phyloP scores from a whole-genome alignment of 495 filamentous ascomycete genomes.

The Xylaria bambusicola region DNA sequence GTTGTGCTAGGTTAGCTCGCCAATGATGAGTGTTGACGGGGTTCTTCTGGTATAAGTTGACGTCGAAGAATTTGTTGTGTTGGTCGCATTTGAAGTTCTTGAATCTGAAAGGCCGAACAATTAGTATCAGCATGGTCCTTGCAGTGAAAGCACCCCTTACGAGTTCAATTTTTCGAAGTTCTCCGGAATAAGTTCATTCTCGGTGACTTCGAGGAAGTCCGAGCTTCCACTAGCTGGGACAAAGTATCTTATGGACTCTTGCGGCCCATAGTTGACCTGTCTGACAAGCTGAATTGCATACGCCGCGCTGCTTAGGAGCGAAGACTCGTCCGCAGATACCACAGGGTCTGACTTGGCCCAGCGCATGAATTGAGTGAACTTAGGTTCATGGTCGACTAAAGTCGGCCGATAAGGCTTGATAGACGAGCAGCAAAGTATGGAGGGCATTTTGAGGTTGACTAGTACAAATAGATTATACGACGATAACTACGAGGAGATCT shows the following conservation, averaged over 20 bases:
- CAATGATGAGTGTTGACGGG: slow-evolving; percentile 42
- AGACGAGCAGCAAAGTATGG: slow-evolving; percentile 16
- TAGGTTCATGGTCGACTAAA: slow-evolving; percentile 26
- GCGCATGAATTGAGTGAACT: slow-evolving; percentile 31
- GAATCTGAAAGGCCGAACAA: slow-evolving; percentile 18
- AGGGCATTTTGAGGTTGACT: neutral
- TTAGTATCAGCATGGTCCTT: neutral
- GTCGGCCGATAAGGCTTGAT: slow-evolving; percentile 12
- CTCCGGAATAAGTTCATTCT: slow-evolving; percentile 32
- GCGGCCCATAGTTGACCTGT: slow-evolving; percentile 39
- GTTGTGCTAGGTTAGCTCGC: slow-evolving; percentile 35
- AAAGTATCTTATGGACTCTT: slow-evolving; percentile 39
- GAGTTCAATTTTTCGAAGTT: slow-evolving; percentile 43
- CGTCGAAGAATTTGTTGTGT: slow-evolving; percentile 42
- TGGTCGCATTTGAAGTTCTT: slow-evolving; percentile 40
- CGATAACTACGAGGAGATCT: neutral
- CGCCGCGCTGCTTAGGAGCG: neutral
- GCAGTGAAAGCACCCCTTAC: slow-evolving; percentile 13
- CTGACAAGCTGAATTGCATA: slow-evolving; percentile 37
- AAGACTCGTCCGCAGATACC: neutral
- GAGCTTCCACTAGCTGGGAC: slow-evolving; percentile 13
- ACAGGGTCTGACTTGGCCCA: slow-evolving; percentile 23
- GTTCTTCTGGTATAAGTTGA: slow-evolving; percentile 44
- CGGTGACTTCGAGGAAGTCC: slow-evolving; percentile 33
- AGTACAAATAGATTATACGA: neutral